Percentiles rank a stretch among this genome's conserved stretches.
phyloP scores from a whole-genome alignment of 2,329 filamentous ascomycete species.

The Alternaria incomplexa region DNA sequence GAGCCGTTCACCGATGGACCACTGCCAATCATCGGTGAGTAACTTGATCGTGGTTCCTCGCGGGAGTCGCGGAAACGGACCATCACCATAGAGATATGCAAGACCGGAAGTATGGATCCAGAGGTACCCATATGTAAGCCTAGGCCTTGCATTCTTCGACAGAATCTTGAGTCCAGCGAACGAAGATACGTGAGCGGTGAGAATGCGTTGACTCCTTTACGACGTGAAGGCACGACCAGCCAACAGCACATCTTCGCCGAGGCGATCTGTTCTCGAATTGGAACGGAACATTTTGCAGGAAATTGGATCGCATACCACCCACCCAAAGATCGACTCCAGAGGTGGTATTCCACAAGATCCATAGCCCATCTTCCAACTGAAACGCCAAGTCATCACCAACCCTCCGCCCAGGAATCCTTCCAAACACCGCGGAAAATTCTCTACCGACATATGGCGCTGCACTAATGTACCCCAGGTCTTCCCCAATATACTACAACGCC shows the following conservation, averaged over 20 bases:
- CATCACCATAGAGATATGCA: background rate
- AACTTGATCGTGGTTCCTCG: background rate
- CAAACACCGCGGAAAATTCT: background rate
- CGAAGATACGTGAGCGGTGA: background rate
- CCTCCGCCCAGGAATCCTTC: constrained; percentile 2
- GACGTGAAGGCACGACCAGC: background rate
- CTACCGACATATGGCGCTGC: constrained; percentile 3
- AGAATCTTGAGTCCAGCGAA: background rate
- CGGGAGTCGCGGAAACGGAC: background rate
- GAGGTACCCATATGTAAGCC: background rate
- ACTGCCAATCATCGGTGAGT: background rate
- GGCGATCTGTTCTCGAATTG: background rate
- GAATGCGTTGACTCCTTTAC: background rate
- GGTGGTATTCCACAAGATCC: background rate
- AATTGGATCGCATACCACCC: background rate
- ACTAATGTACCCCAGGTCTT: background rate
- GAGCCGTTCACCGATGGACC: background rate
- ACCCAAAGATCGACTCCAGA: background rate
- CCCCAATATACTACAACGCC: background rate
- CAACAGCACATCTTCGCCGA: background rate
- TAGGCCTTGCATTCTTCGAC: background rate
- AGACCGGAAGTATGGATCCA: background rate
- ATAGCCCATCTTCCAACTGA: background rate
- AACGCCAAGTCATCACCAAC: constrained; percentile 8
- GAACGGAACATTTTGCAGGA: background rate